Evolutionary conservation across 306 rosid species (phyloP).

Genomic region (Acacia crassicarpa): DNA sequence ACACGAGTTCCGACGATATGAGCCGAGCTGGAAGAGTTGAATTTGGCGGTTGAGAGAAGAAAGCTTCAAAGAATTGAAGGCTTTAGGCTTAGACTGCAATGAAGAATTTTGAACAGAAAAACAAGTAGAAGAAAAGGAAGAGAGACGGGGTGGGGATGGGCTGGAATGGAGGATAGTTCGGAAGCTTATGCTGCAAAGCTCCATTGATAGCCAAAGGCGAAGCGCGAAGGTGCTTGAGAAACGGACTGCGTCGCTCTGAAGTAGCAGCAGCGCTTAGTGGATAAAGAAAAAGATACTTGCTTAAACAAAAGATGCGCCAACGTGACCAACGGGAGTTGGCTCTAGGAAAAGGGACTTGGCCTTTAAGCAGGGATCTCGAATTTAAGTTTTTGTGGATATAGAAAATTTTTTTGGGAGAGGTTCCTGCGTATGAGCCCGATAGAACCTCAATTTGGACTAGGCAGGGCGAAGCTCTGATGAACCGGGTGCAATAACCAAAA

Average conservation of each 20-base stretch:
- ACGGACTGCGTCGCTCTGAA: neutral
- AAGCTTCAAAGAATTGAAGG: slow-evolving; percentile 28
- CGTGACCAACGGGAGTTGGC: too few relatives aligned
- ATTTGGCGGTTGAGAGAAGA: slow-evolving; percentile 39
- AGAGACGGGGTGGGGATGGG: slow-evolving; percentile 33
- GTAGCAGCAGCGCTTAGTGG: neutral
- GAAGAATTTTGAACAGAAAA: slow-evolving; percentile 16
- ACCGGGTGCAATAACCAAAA: too few relatives aligned
- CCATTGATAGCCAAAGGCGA: slow-evolving; percentile 46
- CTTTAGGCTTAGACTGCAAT: slow-evolving; percentile 11
- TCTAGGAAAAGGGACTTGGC: too few relatives aligned
- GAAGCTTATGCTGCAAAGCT: slow-evolving; percentile 57
- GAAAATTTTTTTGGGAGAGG: too few relatives aligned
- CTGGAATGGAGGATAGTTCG: slow-evolving; percentile 30
- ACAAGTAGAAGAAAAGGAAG: slow-evolving; percentile 24
- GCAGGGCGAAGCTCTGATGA: too few relatives aligned
- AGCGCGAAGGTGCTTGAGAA: neutral
- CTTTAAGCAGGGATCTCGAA: too few relatives aligned
- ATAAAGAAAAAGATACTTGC: neutral
- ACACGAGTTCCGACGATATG: slow-evolving; percentile 23
- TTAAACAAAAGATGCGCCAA: too few relatives aligned
- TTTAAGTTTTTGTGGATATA: too few relatives aligned
- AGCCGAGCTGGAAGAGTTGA: slow-evolving; percentile 36
- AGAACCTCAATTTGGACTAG: too few relatives aligned
- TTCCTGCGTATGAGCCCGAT: too few relatives aligned